Conservation (phyloP, 352 stramenopile genomes). For the Blastocystis sp. region DNA sequence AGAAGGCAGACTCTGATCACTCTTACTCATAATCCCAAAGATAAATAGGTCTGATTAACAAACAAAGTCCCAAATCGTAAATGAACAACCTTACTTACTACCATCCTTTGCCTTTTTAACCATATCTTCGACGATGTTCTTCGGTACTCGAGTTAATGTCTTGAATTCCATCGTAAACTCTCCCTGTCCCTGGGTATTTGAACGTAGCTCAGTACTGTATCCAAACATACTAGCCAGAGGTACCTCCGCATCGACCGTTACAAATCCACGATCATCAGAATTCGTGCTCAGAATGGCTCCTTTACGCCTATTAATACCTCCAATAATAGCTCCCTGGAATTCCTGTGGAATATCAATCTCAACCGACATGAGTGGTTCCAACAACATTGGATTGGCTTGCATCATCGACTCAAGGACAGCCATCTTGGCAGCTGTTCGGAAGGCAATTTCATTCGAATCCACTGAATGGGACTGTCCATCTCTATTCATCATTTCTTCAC, state of each 20-base stretch:
- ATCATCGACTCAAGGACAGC: slow-evolving; percentile 93
- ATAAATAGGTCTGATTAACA: background rate
- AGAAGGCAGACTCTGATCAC: slow-evolving; percentile 18
- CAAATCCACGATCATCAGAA: slow-evolving; percentile 87
- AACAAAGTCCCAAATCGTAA: slow-evolving; percentile 33
- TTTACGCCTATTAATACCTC: slow-evolving; percentile 73
- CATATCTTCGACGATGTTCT: slow-evolving; percentile 59
- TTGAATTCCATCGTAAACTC: slow-evolving; percentile 99
- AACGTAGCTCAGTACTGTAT: slow-evolving; percentile 93
- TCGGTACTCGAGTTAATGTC: slow-evolving; percentile 53
- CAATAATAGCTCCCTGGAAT: slow-evolving; percentile 77
- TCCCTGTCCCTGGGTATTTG: slow-evolving; percentile 91
- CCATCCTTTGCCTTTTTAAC: slow-evolving; percentile 54
- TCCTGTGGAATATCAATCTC: slow-evolving; percentile 77
- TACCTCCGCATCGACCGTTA: slow-evolving; percentile 84
- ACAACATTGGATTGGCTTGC: slow-evolving; percentile 72
- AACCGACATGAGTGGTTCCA: slow-evolving; percentile 78
- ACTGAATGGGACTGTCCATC: slow-evolving; percentile 90
- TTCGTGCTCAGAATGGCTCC: slow-evolving; percentile 83
- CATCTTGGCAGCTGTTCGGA: slow-evolving; percentile 88
- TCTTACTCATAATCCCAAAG: slow-evolving; percentile 9
- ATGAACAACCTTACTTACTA: slow-evolving; percentile 54
- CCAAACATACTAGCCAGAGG: slow-evolving; percentile 96
- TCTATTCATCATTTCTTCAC: slow-evolving; percentile 78
- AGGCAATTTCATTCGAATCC: slow-evolving; percentile 96